Conservation (phyloP, 2,329 filamentous ascomycete genomes). For the Trichoderma atrobrunneum region DNA sequence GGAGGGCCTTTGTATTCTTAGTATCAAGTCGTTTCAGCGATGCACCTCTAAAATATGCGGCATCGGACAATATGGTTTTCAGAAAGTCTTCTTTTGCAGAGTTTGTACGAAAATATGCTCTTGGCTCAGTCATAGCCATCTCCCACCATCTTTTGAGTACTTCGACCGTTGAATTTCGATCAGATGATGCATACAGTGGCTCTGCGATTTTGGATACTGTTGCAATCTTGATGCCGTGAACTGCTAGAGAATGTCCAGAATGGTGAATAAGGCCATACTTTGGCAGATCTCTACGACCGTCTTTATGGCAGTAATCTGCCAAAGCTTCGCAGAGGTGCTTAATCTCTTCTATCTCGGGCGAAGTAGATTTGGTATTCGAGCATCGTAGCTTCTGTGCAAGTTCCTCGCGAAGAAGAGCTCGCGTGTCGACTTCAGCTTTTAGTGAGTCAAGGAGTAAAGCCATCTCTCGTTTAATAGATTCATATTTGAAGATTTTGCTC, state of each 20-base stretch:
- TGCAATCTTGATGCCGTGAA: neutral
- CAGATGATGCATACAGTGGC: neutral
- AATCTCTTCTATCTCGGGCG: neutral
- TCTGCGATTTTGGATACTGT: neutral
- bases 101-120: fast-evolving
- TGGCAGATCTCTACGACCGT: neutral
- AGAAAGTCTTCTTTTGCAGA: neutral
- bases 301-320: neutral
- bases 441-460: neutral
- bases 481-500: too few species aligned
- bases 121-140: too few species aligned
- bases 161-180: neutral
- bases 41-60: neutral
- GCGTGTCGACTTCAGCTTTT: neutral
- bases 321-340: neutral
- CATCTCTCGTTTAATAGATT: neutral
- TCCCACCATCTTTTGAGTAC: neutral
- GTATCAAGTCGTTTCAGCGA: neutral
- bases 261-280: neutral
- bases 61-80: neutral
- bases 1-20: neutral
- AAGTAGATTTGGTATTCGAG: too few species aligned
- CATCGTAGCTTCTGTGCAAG: neutral
- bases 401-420: neutral
- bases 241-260: neutral